phyloP scores from a whole-genome alignment of 768 basidiomycete genomes.

The Termitomyces eurrhizus region DNA sequence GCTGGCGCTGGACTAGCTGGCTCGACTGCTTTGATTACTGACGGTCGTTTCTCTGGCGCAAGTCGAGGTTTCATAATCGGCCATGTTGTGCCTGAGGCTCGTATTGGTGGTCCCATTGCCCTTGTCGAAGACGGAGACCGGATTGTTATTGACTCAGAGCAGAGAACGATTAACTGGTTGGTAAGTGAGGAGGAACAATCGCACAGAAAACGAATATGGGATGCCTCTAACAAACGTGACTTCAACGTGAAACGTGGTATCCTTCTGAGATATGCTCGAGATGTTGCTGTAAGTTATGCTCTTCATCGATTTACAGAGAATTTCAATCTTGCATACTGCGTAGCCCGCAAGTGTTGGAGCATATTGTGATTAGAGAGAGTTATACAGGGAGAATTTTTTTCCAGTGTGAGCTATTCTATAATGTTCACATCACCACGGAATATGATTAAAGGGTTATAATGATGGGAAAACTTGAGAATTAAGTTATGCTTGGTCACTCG shows the following conservation, averaged over 20 bases:
- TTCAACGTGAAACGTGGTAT: constrained; percentile 73
- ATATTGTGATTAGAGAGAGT: constrained; percentile 59
- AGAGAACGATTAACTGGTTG: constrained; percentile 65
- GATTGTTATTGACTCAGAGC: constrained; percentile 70
- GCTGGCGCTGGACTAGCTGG: constrained; percentile 80
- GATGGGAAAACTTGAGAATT: neutral
- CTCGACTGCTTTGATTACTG: constrained; percentile 80
- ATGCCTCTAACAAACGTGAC: constrained; percentile 56
- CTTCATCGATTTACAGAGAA: neutral
- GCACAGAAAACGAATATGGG: constrained; percentile 63
- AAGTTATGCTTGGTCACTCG: neutral
- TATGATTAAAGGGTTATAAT: neutral
- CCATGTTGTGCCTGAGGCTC: constrained; percentile 59
- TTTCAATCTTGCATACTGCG: constrained; percentile 8
- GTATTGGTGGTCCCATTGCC: constrained; percentile 82
- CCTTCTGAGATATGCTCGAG: constrained; percentile 76
- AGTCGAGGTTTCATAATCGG: constrained; percentile 55
- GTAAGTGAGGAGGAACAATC: constrained; percentile 65
- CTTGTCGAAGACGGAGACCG: constrained; percentile 80
- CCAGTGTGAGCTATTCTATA: neutral
- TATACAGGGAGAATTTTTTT: constrained; percentile 11
- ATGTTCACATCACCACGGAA: neutral
- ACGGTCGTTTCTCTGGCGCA: constrained; percentile 88
- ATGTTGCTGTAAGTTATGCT: constrained; percentile 68
- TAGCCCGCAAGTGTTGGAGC: constrained; percentile 82